A percentile compares a stretch with the other conserved stretches of the same genome.
phyloP scores from a whole-genome alignment of 495 filamentous ascomycete species.

The Podospora comata region DNA sequence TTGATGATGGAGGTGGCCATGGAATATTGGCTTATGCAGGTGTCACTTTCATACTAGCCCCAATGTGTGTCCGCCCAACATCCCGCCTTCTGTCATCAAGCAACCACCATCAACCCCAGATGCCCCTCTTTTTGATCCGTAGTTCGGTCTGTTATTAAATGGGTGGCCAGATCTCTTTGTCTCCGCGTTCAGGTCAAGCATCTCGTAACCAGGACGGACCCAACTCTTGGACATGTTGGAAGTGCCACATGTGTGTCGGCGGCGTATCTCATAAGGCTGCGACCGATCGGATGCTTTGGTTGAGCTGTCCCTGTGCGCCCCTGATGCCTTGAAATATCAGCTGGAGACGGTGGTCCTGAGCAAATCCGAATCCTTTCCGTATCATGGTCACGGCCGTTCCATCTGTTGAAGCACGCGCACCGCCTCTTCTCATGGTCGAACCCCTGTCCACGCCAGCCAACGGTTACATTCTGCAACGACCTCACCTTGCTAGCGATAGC shows the following conservation, averaged over 20 bases:
- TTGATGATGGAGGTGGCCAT: not conserved
- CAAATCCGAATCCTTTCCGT: not conserved
- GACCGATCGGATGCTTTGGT: not conserved
- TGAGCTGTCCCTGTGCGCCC: not conserved
- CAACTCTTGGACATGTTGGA: not conserved
- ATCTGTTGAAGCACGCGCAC: not conserved
- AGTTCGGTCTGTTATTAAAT: not conserved
- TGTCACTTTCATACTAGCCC: not conserved
- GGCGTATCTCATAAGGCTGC: not conserved
- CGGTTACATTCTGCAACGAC: not conserved
- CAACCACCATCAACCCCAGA: not conserved
- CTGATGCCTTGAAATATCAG: slow-evolving; percentile 1
- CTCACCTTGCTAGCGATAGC: not conserved
- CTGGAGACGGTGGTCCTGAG: not conserved
- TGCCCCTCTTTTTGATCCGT: not conserved
- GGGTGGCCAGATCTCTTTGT: not conserved
- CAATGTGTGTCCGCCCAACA: not conserved
- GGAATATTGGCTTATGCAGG: not conserved
- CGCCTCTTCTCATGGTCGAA: not conserved
- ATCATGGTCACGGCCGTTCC: not conserved
- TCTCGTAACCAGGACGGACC: not conserved
- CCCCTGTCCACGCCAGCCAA: not conserved
- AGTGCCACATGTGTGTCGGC: not conserved
- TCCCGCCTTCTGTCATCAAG: slow-evolving; percentile 7
- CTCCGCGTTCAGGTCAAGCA: not conserved